Evolutionary conservation across 2,329 filamentous ascomycete species (phyloP).

Genomic region (Penicillium sp.): DNA sequence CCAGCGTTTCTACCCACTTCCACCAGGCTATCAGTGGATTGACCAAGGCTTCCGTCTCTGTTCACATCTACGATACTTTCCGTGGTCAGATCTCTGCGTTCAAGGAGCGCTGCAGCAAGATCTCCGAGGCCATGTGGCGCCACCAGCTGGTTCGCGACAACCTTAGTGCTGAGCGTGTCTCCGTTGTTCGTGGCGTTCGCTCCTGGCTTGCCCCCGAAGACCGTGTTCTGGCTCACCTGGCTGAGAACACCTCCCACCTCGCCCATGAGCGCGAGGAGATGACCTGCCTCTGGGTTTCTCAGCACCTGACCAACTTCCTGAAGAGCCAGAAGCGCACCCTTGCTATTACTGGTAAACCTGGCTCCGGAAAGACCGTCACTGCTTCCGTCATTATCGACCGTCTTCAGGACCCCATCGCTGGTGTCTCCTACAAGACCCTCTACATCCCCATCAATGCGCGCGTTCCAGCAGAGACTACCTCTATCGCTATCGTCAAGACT

Average conservation of each 20-base stretch:
- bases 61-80: conserved; percentile 43
- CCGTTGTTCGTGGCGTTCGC: conserved; percentile 32
- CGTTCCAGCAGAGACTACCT: conserved; percentile 31
- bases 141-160: conserved; percentile 37
- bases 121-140: conserved; percentile 42
- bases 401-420: conserved; percentile 39
- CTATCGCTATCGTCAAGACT: conserved; percentile 34
- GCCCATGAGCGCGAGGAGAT: conserved; percentile 49
- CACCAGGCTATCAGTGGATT: conserved; percentile 29
- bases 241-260: conserved; percentile 43
- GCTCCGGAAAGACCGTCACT: conserved; percentile 41
- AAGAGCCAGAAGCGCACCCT: conserved; percentile 47
- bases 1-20: conserved; percentile 38
- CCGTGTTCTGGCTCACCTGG: conserved; percentile 44
- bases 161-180: conserved; percentile 32
- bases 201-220: conserved; percentile 50
- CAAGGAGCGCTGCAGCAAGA: conserved; percentile 33
- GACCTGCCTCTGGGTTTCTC: conserved; percentile 56
- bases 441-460: conserved; percentile 40
- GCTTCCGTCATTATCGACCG: conserved; percentile 42
- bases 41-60: conserved; percentile 25
- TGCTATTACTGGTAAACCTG: conserved; percentile 43
- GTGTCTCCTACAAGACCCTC: conserved; percentile 34
- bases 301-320: conserved; percentile 50
- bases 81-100: conserved; percentile 38